Base-by-base conservation (phyloP, 2,329 filamentous ascomycete genomes). In the Fusarium siculi region DNA sequence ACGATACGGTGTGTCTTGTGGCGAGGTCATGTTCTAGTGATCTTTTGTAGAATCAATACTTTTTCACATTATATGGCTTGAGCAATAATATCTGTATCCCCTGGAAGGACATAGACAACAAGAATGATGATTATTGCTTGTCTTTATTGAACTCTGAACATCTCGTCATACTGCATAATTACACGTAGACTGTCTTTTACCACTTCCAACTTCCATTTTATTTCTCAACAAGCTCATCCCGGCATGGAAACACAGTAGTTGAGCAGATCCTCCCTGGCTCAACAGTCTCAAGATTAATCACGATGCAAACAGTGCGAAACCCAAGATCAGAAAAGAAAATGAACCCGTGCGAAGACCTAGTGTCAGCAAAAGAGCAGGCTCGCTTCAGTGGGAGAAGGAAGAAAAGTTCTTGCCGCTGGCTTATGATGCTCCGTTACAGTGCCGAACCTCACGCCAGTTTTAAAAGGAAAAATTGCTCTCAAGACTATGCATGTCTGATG, bases 131-230 rank as follows among this genome's bases (percentile, higher is more conserved):
- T 76, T 75, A 77, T 66, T 68, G 58, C 40, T 46, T 63, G 42
- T 68, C 67, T 66, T 65, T 68, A 63, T 57, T 46, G 36, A 39
- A 37, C 23, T 57, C 42, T 68, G 25, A 28, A 61, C 65, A 72
- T 74, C 66, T 66, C 70, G 67, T 75, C 72, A 74, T 76, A 63
- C 59, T 68, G 56, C 74, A 65, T 75, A 28, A 28, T 53, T 39
- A 74, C 59, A 72, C 61, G 63, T 59, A 54, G 44, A 42, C 46
- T 60, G 40, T 57, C 53, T 53, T 65, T 67, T 42, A 36, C 64
- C 39, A 43, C 42, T 36, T 56, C 42, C 67, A n/a, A 54, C 23
- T 59, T 30, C 40, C 43, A 32, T 55, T 55, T 37, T 36, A 47
- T 52, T 28, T 34, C 54, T 65, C 54, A 25, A 34, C 36, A 19